Evolutionary conservation across 495 filamentous ascomycete genomes (phyloP), one percentile per base, ranked within the genome.

Genomic region (Tuber microsphaerosporum): DNA sequence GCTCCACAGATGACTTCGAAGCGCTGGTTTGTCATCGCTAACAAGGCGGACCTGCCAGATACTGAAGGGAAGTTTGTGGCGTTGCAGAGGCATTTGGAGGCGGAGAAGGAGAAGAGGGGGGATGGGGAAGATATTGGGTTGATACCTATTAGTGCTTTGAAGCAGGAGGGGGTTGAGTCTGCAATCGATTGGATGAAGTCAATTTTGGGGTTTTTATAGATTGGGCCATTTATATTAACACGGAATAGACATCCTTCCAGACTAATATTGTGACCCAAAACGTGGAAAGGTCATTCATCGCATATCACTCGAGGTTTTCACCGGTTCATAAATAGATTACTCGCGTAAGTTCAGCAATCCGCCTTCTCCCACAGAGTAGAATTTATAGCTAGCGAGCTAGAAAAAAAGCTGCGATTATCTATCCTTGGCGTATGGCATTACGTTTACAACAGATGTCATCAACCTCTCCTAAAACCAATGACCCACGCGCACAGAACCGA

Each of bases 21-120:
- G 83, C 93, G 94, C 9, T 99, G 96, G 96, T 95, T 97, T 79
- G 94, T 98, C 1, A 92, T 98, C 48, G 96, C 94, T 14, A 97
- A 94, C 48, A 99, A 99, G 84, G 94, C 93, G 16, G 95, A 99
- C 84, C 82, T 97, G 71, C 88, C 89, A 14, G 87, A 88, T 1
- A 95, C 96, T 9, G 87, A 93, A 83, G 87, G 90, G 37, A 95
- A 94, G 77, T 99, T 92, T 82, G 85, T 80, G 41, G 84, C 84
- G 71, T 83, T 99, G 79, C 82, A 75, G 71, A 56, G 77, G 16
- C 45, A 82, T 45, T 68, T 82, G 20, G 85, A 87, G 69, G 85
- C 86, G 61, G 93, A 97, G 91, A 90, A 75, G 89, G 89, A 1
- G 87, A 90, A 79, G 83, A 87, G 72, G 86, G 90, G 75, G 88